Evolutionary conservation across 129 eudicot species (phyloP).

Genomic region (Calendula officinalis): DNA sequence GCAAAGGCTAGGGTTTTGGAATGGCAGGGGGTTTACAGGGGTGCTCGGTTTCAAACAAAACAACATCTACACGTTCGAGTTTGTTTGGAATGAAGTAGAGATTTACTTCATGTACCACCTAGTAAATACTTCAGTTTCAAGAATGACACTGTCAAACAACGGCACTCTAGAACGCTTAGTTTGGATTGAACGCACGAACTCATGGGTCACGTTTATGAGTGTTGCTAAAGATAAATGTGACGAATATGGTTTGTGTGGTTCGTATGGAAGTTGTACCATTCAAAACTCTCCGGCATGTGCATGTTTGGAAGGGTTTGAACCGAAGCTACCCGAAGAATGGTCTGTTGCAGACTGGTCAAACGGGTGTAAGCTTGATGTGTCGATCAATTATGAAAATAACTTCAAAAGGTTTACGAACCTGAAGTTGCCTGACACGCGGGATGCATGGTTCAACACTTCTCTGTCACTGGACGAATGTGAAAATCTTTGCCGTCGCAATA

Average conservation of each 20-base stretch:
- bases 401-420: constrained; percentile 20
- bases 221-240: neutral
- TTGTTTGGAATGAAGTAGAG: constrained; percentile 10
- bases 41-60: neutral
- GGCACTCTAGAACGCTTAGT: neutral
- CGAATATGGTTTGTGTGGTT: neutral
- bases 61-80: neutral
- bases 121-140: constrained; percentile 10
- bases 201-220: neutral
- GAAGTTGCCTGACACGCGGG: constrained; percentile 36
- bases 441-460: constrained; percentile 21
- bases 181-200: neutral
- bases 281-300: neutral
- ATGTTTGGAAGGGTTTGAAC: constrained; percentile 41
- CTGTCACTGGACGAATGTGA: constrained; percentile 31
- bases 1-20: constrained; percentile 38
- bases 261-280: constrained; percentile 25
- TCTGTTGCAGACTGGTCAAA: constrained; percentile 7
- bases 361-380: constrained; percentile 22
- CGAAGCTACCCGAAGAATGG: constrained; percentile 28
- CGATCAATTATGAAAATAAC: neutral
- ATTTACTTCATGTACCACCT: constrained; percentile 12
- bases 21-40: constrained; percentile 37
- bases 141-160: constrained; percentile 5
- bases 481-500: constrained; percentile 11